phyloP scores from a whole-genome alignment of 1,139 yeast species.

The Saccharomyces hybrid region DNA sequence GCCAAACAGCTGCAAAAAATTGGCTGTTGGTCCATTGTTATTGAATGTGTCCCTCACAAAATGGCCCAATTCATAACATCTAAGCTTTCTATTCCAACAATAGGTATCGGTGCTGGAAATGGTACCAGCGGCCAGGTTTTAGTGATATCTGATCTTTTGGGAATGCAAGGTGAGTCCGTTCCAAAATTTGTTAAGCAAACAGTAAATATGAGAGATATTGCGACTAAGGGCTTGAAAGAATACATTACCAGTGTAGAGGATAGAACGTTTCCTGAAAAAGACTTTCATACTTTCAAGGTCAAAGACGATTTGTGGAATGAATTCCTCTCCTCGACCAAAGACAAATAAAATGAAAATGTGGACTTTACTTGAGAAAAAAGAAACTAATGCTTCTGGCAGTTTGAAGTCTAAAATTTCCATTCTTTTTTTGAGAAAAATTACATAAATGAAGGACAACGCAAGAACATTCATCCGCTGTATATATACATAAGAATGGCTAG shows the following conservation, averaged over 20 bases:
- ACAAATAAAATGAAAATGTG: slow-evolving; percentile 7
- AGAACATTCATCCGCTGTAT: not conserved
- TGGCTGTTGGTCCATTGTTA: slow-evolving; percentile 68
- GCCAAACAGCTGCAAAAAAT: slow-evolving; percentile 64
- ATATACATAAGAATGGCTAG: not conserved
- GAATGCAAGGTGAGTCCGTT: slow-evolving; percentile 52
- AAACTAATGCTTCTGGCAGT: not conserved
- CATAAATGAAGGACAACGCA: not conserved
- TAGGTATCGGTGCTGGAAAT: slow-evolving; percentile 94
- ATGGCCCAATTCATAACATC: slow-evolving; percentile 62
- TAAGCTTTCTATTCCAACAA: slow-evolving; percentile 62
- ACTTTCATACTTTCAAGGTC: slow-evolving; percentile 61
- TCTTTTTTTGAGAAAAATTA: not conserved
- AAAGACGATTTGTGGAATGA: slow-evolving; percentile 55
- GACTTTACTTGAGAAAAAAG: not conserved
- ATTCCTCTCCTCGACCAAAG: slow-evolving; percentile 26
- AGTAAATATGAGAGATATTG: slow-evolving; percentile 43
- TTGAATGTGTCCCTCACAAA: slow-evolving; percentile 80
- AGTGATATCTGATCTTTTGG: slow-evolving; percentile 78
- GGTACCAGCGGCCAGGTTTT: slow-evolving; percentile 81
- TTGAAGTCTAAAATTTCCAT: not conserved
- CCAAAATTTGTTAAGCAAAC: slow-evolving; percentile 80
- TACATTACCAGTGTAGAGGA: slow-evolving; percentile 55
- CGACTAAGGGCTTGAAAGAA: slow-evolving; percentile 44
- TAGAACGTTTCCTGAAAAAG: slow-evolving; percentile 52